Evolutionary conservation across 2,329 filamentous ascomycete genomes (phyloP), one percentile per base, ranked within the genome.

Genomic region (Taxawa tesnikishii): DNA sequence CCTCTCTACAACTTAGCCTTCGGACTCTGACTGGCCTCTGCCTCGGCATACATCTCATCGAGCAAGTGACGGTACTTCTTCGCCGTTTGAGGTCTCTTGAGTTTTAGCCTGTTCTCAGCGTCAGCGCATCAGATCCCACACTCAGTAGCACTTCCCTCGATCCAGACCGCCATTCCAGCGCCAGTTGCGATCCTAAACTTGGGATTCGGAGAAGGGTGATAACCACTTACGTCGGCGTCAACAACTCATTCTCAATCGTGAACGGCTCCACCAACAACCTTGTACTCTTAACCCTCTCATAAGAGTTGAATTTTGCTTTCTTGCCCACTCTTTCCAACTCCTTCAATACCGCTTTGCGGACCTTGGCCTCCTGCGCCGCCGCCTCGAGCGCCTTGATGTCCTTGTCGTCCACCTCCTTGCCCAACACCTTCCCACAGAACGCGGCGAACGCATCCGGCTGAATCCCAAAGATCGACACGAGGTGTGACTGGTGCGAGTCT

Each of bases 281-380:
- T 35, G 79, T 68, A 44, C 78, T 81, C 53, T 70, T 73, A 28
- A 96, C 78, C 42, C 75, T 74, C 67, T 98, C 90, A 47, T 82
- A 96, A 44, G 77, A 83, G 53, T 93, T 90, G 57, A 98, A 87
- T 62, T 90, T 93, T 56, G 82, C 75, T 60, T 77, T 79, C 62
- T 72, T 80, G 26, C 74, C 84, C 37, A 92, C 79, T 33, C 67
- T 70, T 38, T 90, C 81, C 19, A 98, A 63, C 43, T 90, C 73
- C 55, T 78, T 79, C 42, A 92, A 53, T 34, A 93, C 77, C 2
- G 82, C 81, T 48, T 73, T 72, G 43, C 74, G 69, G 14, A 98
- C 73, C 49, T 75, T 76, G 31, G 73, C 67, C 44, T 93, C 75
- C 37, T 66, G 63, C 23, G 75, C 70, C 1, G 78, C 83, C 3